These are phyloP conservation scores for Candida coquimbonensis DNA, from an alignment of 805 yeast genomes.

Conservation along the genomic window DNA sequence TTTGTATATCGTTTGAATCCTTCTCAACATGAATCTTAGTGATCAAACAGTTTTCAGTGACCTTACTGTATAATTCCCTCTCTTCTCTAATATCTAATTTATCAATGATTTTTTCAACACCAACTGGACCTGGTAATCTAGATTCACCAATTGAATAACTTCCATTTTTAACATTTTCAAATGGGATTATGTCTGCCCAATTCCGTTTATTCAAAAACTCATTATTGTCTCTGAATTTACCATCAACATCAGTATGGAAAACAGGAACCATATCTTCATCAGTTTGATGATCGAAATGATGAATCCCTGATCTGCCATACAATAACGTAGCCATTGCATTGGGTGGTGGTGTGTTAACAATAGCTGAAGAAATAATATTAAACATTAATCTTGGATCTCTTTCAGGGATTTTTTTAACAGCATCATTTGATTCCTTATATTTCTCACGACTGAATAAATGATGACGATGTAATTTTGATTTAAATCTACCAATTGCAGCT, in stretches of 20 bases:
- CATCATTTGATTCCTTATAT: conserved; percentile 31
- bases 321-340: conserved; percentile 72
- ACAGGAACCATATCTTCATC: conserved; percentile 80
- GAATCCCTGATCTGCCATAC: conserved; percentile 56
- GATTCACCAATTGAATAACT: conserved; percentile 23
- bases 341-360: conserved; percentile 91
- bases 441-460: conserved; percentile 30
- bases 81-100: conserved; percentile 19
- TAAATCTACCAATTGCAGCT: conserved; percentile 75
- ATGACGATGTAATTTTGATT: conserved; percentile 42
- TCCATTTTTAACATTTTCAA: conserved; percentile 25
- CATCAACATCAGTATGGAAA: conserved; percentile 55
- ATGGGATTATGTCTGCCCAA: conserved; percentile 62
- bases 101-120: conserved; percentile 7
- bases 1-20: conserved; percentile 39
- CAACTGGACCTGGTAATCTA: conserved; percentile 38
- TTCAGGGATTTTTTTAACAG: conserved; percentile 45
- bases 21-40: conserved; percentile 71
- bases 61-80: conserved; percentile 43
- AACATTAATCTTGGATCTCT: conserved; percentile 70
- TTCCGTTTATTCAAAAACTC: conserved; percentile 61
- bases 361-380: conserved; percentile 85
- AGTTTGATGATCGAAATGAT: conserved; percentile 55
- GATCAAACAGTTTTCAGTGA: conserved; percentile 49
- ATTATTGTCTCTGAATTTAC: conserved; percentile 37